Evolutionary conservation across 208 protist species (phyloP).

Genomic region (Blastocrithidia nonstop): DNA sequence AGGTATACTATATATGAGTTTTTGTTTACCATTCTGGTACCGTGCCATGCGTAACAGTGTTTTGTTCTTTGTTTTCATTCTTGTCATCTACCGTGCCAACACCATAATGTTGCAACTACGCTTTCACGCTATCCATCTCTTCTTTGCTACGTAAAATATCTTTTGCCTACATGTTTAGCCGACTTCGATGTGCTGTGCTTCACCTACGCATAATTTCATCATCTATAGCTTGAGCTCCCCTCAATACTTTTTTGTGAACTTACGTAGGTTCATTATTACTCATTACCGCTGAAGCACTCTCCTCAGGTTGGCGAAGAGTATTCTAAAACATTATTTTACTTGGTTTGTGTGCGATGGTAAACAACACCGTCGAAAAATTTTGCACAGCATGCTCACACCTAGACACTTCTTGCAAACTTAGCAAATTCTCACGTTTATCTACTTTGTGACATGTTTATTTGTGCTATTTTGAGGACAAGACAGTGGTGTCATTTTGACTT

Average conservation of each 20-base stretch:
- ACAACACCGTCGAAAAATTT: slow-evolving; percentile 32
- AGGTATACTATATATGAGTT: neutral
- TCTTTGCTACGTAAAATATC: slow-evolving; percentile 14
- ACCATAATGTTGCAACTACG: neutral
- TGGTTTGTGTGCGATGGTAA: slow-evolving; percentile 58
- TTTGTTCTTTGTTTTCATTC: neutral
- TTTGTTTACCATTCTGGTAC: neutral
- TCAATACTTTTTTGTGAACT: slow-evolving; percentile 29
- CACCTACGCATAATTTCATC: slow-evolving; percentile 30
- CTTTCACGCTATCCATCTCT: slow-evolving; percentile 7
- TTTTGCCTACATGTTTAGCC: slow-evolving; percentile 18
- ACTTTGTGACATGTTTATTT: too few species aligned
- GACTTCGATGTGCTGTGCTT: slow-evolving; percentile 18
- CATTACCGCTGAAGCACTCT: too few species aligned
- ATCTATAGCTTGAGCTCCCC: slow-evolving; percentile 18
- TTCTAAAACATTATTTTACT: slow-evolving; percentile 52
- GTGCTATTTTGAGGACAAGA: too few species aligned
- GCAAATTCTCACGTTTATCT: too few species aligned
- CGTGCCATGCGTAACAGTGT: neutral
- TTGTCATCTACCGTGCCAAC: neutral
- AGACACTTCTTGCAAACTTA: slow-evolving; percentile 21
- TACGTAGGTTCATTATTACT: slow-evolving; percentile 16
- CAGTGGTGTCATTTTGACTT: too few species aligned
- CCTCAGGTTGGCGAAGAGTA: neutral
- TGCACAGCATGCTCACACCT: slow-evolving; percentile 49